Base-by-base conservation (phyloP, 164 flowering plant genomes). In the Annona cherimola region DNA sequence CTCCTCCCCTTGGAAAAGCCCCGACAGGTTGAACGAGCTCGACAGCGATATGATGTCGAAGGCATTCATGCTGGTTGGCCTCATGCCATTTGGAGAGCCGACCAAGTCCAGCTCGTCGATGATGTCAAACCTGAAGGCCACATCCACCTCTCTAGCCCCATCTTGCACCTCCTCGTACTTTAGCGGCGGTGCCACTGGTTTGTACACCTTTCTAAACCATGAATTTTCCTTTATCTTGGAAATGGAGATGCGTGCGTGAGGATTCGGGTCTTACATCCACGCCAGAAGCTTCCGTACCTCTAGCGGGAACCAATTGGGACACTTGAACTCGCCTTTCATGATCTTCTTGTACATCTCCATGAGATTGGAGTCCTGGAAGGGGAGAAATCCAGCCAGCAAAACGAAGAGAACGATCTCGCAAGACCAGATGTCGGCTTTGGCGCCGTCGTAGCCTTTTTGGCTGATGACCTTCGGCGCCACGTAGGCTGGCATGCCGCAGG, bases 401-500 rank as follows among this genome's bases (percentile, higher is more conserved):
- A 90, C 89, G 69, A 42, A 90, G 19, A 90, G 73, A 8, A 90
- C 76, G 73, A 90, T 50, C 42, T 92, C 92, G 80, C 90, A 90
- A 0, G 94, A 86, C 94, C 94, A 90, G 0, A 90, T 50, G 42
- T 90, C 94, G 12, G 83, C 81, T 72, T 83, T 85, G 0, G 88
- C 84, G 0, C 90, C 90, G 39, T 83, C 84, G 77, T 89, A 89
- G 19, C 94, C 94, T 69, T 85, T 86, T 77, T 86, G 87, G 4
- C 83, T 81, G 3, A 87, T 82, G 35, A 89, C 77, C 74, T 89
- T 91, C 6, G 94, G 94, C 0, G 93, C 90, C 40, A 89, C 93
- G 69, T 89, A 89, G 1, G 93, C 90, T 1, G 93, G 93, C 1
- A 90, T 89, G 0, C 93, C 91, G 79, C 94, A 90, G 4, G 86